A percentile compares a stretch with the other conserved stretches of the same genome.
These are phyloP conservation scores for Tulasnella calospora DNA, from an alignment of 768 basidiomycete species.

Conservation along the genomic window DNA sequence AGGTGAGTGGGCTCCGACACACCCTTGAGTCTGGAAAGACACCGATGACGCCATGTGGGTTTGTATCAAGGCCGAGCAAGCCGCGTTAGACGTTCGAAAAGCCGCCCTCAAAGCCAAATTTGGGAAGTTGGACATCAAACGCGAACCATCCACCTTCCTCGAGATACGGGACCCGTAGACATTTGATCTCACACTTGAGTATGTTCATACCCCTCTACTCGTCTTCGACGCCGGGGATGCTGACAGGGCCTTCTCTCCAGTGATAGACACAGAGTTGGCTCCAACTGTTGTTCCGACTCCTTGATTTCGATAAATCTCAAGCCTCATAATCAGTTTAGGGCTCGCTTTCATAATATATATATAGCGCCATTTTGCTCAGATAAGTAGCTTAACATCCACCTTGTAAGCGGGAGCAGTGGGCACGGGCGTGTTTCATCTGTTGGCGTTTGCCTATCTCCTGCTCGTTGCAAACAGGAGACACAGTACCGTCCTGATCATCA, in stretches of 20 bases:
- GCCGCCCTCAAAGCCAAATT: background rate
- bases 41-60: background rate
- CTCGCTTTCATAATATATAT: too few relatives aligned
- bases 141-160: background rate
- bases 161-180: background rate
- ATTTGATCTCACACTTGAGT: background rate
- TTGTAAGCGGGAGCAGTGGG: too few relatives aligned
- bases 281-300: background rate
- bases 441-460: too few relatives aligned
- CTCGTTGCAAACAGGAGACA: too few relatives aligned
- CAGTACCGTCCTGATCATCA: too few relatives aligned
- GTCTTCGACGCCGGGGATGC: background rate
- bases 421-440: too few relatives aligned
- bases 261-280: background rate
- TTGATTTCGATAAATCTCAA: too few relatives aligned
- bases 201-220: background rate
- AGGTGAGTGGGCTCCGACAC: background rate
- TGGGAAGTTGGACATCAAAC: background rate
- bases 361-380: too few relatives aligned
- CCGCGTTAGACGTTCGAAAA: background rate
- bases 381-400: too few relatives aligned
- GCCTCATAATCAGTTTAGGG: too few relatives aligned
- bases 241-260: background rate
- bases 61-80: background rate
- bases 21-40: background rate